These are phyloP conservation scores for Claviceps africana DNA, from an alignment of 2,329 filamentous ascomycete species.

Conservation along the genomic window DNA sequence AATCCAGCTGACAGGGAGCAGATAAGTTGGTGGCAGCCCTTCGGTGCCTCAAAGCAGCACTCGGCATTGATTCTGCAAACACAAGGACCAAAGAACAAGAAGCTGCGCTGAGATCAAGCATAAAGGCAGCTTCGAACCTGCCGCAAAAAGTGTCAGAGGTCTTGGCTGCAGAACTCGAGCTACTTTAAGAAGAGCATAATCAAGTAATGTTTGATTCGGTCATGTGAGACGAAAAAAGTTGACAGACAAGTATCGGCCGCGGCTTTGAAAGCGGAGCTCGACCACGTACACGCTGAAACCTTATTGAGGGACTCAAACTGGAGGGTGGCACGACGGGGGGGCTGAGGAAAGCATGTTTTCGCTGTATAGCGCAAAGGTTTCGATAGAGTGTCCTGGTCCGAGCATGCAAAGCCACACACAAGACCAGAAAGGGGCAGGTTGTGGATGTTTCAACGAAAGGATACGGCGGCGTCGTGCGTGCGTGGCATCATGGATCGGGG, in stretches of 20 bases:
- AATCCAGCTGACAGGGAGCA: slow-evolving; percentile 20
- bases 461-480: neutral
- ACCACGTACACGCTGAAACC: neutral
- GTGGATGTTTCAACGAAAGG: neutral
- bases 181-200: slow-evolving; percentile 11
- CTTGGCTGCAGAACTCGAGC: slow-evolving; percentile 53
- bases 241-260: neutral
- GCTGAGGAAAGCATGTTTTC: neutral
- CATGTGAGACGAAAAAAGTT: neutral
- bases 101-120: slow-evolving; percentile 50
- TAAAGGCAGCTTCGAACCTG: slow-evolving; percentile 43
- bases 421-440: neutral
- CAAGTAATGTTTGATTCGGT: neutral
- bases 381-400: neutral
- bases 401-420: neutral
- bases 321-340: no score
- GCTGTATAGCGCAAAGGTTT: neutral
- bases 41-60: slow-evolving; percentile 65
- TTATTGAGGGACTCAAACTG: neutral
- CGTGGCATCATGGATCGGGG: neutral
- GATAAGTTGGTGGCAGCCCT: slow-evolving; percentile 81
- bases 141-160: slow-evolving; percentile 52
- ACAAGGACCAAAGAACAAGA: slow-evolving; percentile 64
- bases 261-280: neutral
- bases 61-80: slow-evolving; percentile 53